Evolutionary conservation across 106 monocot genomes (phyloP), one percentile per base, ranked within the genome.

Genomic region (Dendrobium huoshanense): DNA sequence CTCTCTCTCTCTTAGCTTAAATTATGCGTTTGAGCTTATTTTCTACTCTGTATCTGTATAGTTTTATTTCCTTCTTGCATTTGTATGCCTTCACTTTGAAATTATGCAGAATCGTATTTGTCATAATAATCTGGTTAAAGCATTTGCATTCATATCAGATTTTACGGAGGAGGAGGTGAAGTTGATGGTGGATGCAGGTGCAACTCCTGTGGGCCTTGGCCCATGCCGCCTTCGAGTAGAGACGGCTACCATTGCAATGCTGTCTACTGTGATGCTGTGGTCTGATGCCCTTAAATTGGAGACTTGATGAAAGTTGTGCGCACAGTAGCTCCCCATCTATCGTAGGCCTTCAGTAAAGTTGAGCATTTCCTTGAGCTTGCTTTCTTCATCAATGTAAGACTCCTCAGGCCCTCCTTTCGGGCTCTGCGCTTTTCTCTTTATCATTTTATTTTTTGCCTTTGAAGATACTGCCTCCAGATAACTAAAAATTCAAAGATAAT

Each of bases 201-300:
- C 91, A 22, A 87, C 78, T 24, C 77, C 84, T 61, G 86, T 95
- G 67, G 95, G 98, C 73, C 89, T 99, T 25, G 98, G 98, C 8
- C 88, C 91, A 16, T 83, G 88, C 77, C 87, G 95, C n/a, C 81
- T 99, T 9, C 89, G 98, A 81, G 98, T 95, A 77, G 98, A 99
- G 82, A 99, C 98, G 4, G 98, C 98, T 49, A 85, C 92, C 2
- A 77, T 99, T 16, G 83, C 95, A 19, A 88, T 99, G 18, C 83
- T 99, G 41, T 55, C 98, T 19, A 83, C 92, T n/a, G 84, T 92
- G 9, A 88, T 91, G 95, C 77, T 93, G 7, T 99, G 92, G 92
- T 93, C 95, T 55, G 91, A 99, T 80, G 79, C 84, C 58, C 84
- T 87, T 40, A 80, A 79, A 13, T 17, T 37, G n/a, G 33, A 84